Base-by-base conservation (phyloP, 441 rosid species). In the Eutrema salsugineum region DNA sequence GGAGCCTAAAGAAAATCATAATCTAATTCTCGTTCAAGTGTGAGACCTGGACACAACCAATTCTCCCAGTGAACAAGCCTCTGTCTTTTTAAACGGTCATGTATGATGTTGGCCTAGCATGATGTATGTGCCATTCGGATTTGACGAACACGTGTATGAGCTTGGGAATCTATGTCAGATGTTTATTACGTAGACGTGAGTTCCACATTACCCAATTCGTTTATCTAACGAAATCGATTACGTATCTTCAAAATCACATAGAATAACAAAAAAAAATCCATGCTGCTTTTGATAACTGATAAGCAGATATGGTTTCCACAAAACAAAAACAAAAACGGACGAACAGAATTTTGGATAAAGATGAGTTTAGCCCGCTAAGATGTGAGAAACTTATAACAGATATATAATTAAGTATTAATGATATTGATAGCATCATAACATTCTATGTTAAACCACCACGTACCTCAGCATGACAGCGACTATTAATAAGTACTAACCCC, bases 181-280 rank as follows among this genome's bases (percentile, higher is more conserved):
- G 43, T 43, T 19, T 54, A 5, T 44, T 64, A 40, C 72, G 77
- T 73, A 28, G 46, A 58, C 72, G 77, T 65, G 77, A 66, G 62
- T 65, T 38, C 36, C 44, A 73, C 72, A 73, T 57, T 57, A 63
- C 28, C 36, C 64, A 2, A 28, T 63, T 39, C 12, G 38, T 12
- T 27, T 58, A 60, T 49, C 24, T 14, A 61, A 20, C 17, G 53
- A 51, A 53, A 32, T 36, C 55, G n/a, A 53, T 42, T 43, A 54
- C 76, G 70, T 53, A 44, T 63, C 42, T 70, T 42, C 8, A 55
- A 44, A 35, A 6, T 28, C 19, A 40, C 19, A 14, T 33, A 48
- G 36, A 35, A 47, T 2, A 47, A n/a, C 19, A 17, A 39, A 20
- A 6, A 7, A 12, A 33, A 40, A 27, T 33, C 27, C 35, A 50